phyloP scores from a whole-genome alignment of 805 yeast genomes.

The Pichia phayaonensis region DNA sequence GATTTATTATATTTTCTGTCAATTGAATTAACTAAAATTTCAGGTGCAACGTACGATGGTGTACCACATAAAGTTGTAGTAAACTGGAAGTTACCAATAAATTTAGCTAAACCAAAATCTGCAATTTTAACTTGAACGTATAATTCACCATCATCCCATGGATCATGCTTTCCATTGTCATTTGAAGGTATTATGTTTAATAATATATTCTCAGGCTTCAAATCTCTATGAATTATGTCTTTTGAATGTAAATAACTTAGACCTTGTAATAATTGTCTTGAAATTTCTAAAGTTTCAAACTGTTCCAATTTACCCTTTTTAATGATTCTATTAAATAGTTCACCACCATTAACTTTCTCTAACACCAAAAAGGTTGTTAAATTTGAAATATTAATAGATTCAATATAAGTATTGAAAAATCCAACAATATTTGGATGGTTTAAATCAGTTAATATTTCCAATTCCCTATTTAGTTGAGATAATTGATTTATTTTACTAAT shows the following conservation, averaged over 20 bases:
- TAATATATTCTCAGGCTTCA: slow-evolving; percentile 87
- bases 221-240: slow-evolving; percentile 87
- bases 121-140: slow-evolving; percentile 67
- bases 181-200: slow-evolving; percentile 38
- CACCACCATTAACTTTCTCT: slow-evolving; percentile 71
- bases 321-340: slow-evolving; percentile 64
- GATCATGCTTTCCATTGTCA: slow-evolving; percentile 21
- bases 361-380: slow-evolving; percentile 55
- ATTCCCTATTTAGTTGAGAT: slow-evolving; percentile 49
- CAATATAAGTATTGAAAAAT: slow-evolving; percentile 47
- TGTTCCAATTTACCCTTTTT: slow-evolving; percentile 54
- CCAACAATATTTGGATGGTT: slow-evolving; percentile 67
- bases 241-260: slow-evolving; percentile 84
- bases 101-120: slow-evolving; percentile 70
- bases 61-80: slow-evolving; percentile 81
- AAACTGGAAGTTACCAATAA: slow-evolving; percentile 63
- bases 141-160: slow-evolving; percentile 54
- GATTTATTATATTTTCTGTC: slow-evolving; percentile 55
- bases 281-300: slow-evolving; percentile 54
- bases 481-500: slow-evolving; percentile 25
- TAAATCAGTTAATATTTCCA: slow-evolving; percentile 55
- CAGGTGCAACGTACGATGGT: slow-evolving; percentile 85
- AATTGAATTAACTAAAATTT: slow-evolving; percentile 47
- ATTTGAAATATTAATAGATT: slow-evolving; percentile 40
- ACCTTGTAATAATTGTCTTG: slow-evolving; percentile 49